Evolutionary conservation across 2,329 filamentous ascomycete genomes (phyloP).

Genomic region (Ophiostoma perfectum): DNA sequence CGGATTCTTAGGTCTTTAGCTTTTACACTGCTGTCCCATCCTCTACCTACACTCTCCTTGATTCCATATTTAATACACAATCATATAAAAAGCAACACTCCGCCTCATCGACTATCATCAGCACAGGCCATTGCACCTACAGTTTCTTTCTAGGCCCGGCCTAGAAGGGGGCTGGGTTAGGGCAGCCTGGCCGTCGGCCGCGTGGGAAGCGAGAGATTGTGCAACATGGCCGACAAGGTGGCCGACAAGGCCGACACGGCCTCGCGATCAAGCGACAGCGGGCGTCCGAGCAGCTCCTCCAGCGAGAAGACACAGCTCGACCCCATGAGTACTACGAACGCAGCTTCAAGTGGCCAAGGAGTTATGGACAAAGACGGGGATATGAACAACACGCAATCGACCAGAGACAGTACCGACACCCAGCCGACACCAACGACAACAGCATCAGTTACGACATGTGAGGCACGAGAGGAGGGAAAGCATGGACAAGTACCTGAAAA

Average conservation of each 20-base stretch:
- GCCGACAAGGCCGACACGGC: not conserved
- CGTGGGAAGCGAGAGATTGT: not conserved
- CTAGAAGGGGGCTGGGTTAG: not conserved
- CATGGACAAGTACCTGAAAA: not conserved
- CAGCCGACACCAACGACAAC: not conserved
- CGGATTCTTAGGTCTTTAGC: not conserved
- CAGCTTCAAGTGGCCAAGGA: no score
- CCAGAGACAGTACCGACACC: not conserved
- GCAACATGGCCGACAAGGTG: not conserved
- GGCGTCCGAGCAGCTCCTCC: not conserved
- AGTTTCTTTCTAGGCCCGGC: no score
- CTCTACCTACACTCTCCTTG: no score
- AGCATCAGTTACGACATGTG: not conserved
- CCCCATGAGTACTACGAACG: not conserved
- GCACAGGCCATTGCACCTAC: no score
- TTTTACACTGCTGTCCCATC: not conserved
- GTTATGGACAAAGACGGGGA: not conserved
- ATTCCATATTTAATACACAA: no score
- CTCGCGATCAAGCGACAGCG: not conserved
- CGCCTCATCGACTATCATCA: no score
- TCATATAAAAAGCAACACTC: no score
- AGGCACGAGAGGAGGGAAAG: not conserved
- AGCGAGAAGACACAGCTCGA: slow-evolving; percentile 1
- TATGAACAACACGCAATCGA: not conserved
- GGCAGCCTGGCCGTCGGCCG: not conserved